Conservation (phyloP, 1,139 yeast species). For the Sugiyamaella castrensis region DNA sequence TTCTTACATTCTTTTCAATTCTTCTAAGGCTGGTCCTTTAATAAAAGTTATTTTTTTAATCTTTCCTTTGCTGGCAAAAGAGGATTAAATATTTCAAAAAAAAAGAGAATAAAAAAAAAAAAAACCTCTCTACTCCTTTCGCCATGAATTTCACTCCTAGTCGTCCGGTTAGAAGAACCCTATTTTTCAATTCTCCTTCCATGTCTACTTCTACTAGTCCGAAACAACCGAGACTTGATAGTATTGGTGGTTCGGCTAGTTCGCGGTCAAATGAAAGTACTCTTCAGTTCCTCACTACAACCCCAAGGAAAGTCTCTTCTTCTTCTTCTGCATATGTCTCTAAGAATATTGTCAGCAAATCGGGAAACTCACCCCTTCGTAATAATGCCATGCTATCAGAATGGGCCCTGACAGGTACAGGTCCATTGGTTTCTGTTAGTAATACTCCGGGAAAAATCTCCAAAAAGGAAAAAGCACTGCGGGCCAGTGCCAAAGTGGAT, state of each 20-base stretch:
- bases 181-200: constrained; percentile 26
- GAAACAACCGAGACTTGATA: constrained; percentile 22
- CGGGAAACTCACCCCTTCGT: constrained; percentile 43
- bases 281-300: constrained; percentile 3
- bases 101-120: constrained; percentile 5
- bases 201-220: constrained; percentile 11
- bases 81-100: not conserved
- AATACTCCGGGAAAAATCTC: constrained; percentile 25
- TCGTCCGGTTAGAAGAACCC: constrained; percentile 27
- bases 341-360: constrained; percentile 21
- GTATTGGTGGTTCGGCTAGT: constrained; percentile 14
- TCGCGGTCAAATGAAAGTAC: not conserved
- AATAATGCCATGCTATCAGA: constrained; percentile 43
- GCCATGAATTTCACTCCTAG: constrained; percentile 29
- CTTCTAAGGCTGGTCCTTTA: constrained; percentile 28
- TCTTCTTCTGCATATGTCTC: constrained; percentile 22
- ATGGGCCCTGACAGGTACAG: constrained; percentile 33
- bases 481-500: constrained; percentile 37
- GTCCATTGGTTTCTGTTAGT: constrained; percentile 21
- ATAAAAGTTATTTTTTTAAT: constrained; percentile 6
- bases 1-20: constrained; percentile 7
- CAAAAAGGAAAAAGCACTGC: constrained; percentile 28
- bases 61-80: constrained; percentile 18
- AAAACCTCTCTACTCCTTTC: constrained; percentile 3
- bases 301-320: constrained; percentile 14